These are phyloP conservation scores for Alternaria metachromatica DNA, from an alignment of 2,329 filamentous ascomycete species.

Conservation along the genomic window DNA sequence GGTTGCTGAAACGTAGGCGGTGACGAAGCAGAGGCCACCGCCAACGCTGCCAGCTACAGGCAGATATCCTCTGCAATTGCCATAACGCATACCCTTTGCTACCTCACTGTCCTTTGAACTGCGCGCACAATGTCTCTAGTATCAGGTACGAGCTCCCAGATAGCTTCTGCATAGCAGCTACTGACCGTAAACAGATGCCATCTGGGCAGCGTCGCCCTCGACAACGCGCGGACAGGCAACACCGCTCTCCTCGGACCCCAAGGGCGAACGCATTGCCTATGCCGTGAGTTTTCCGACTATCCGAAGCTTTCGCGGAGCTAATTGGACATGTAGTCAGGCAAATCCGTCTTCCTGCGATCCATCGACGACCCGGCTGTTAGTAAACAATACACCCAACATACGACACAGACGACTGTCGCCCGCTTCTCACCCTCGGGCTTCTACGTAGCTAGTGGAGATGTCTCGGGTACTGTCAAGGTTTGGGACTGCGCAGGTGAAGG, in stretches of 20 bases:
- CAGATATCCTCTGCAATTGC: slow-evolving; percentile 1
- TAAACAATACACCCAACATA: slow-evolving; percentile 93
- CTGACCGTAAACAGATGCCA: slow-evolving; percentile 60
- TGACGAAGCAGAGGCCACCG: slow-evolving; percentile 12
- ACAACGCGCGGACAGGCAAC: slow-evolving; percentile 88
- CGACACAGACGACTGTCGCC: slow-evolving; percentile 85
- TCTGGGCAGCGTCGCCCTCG: slow-evolving; percentile 83
- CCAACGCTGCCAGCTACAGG: slow-evolving; percentile 31
- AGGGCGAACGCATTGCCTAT: slow-evolving; percentile 91
- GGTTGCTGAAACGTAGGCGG: slow-evolving; percentile 11
- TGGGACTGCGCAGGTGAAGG: slow-evolving; percentile 90
- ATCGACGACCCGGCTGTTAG: slow-evolving; percentile 87
- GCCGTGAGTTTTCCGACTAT: slow-evolving; percentile 63
- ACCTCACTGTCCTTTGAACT: background rate
- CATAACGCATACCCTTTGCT: background rate
- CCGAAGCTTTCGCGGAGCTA: slow-evolving; percentile 2
- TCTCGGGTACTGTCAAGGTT: slow-evolving; percentile 81
- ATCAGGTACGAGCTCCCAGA: slow-evolving; percentile 18
- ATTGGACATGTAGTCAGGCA: slow-evolving; percentile 72
- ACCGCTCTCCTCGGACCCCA: slow-evolving; percentile 83
- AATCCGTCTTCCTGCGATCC: slow-evolving; percentile 93
- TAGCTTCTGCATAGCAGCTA: background rate
- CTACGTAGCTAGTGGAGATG: slow-evolving; percentile 92
- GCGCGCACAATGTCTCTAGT: slow-evolving; percentile 22
- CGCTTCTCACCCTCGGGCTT: slow-evolving; percentile 94